phyloP scores from a whole-genome alignment of 352 stramenopile genomes.

The Phytophthora pluvialis region DNA sequence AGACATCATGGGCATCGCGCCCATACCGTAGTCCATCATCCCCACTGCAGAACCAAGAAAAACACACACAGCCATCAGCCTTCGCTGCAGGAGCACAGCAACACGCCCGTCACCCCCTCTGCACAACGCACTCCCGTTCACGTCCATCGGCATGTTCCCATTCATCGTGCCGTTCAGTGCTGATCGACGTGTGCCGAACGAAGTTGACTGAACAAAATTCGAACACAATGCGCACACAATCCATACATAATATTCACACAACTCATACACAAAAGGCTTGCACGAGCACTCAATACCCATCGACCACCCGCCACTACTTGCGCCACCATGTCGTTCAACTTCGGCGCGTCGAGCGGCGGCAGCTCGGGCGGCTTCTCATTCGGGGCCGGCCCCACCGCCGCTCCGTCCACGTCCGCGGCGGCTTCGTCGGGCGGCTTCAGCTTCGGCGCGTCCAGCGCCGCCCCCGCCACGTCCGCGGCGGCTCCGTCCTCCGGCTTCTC shows the following conservation, averaged over 20 bases:
- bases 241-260: not conserved
- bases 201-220: constrained; percentile 14
- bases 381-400: constrained; percentile 10
- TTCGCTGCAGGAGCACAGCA: not conserved
- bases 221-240: too few species aligned
- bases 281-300: not conserved
- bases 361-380: constrained; percentile 37
- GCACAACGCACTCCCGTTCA: constrained; percentile 14
- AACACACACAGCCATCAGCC: constrained; percentile 8
- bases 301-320: constrained; percentile 1
- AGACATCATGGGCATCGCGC: constrained; percentile 49
- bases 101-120: not conserved
- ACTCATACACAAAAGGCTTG: too few species aligned
- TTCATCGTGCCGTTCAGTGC: constrained; percentile 28
- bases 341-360: constrained; percentile 26
- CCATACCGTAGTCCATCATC: constrained; percentile 66
- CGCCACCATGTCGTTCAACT: constrained; percentile 48
- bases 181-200: constrained; percentile 9
- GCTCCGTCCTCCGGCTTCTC: constrained; percentile 27
- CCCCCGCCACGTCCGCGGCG: constrained; percentile 10
- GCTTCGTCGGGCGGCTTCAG: constrained; percentile 33
- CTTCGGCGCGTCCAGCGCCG: constrained; percentile 23
- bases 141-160: constrained; percentile 42
- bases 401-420: constrained; percentile 17
- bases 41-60: constrained; percentile 37